phyloP scores from a whole-genome alignment of 495 filamentous ascomycete genomes.

The Aspergillus coremiiformis region DNA sequence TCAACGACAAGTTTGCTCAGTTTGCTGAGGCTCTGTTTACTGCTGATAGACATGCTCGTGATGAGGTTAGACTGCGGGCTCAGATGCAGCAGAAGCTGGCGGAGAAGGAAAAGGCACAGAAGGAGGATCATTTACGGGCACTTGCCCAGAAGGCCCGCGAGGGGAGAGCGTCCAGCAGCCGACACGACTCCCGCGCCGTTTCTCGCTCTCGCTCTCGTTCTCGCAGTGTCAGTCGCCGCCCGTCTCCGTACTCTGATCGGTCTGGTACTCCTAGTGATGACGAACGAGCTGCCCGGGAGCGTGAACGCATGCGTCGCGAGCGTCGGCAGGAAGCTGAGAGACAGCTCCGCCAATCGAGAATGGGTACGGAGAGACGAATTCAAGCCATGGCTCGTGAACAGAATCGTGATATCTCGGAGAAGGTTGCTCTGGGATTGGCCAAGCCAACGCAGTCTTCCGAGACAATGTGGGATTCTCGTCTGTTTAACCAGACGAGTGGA shows the following conservation, averaged over 20 bases:
- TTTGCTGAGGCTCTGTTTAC: slow-evolving; percentile 92
- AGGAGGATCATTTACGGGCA: slow-evolving; percentile 85
- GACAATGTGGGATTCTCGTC: slow-evolving; percentile 90
- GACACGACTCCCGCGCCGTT: slow-evolving; percentile 36
- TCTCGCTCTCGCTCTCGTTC: slow-evolving; percentile 29
- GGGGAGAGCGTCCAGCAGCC: slow-evolving; percentile 45
- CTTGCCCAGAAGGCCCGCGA: slow-evolving; percentile 89
- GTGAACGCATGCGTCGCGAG: slow-evolving; percentile 71
- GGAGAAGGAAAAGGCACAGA: slow-evolving; percentile 90
- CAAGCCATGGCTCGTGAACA: slow-evolving; percentile 92
- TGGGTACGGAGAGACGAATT: slow-evolving; percentile 86
- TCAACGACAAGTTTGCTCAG: slow-evolving; percentile 98
- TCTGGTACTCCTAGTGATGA: slow-evolving; percentile 54
- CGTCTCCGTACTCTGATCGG: slow-evolving; percentile 48
- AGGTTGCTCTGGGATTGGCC: slow-evolving; percentile 88
- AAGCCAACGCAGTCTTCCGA: slow-evolving; percentile 88
- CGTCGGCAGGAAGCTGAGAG: slow-evolving; percentile 75
- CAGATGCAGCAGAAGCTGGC: slow-evolving; percentile 95
- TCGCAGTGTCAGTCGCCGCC: slow-evolving; percentile 44
- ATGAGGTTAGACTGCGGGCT: slow-evolving; percentile 87
- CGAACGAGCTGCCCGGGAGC: slow-evolving; percentile 62
- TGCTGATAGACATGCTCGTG: slow-evolving; percentile 87
- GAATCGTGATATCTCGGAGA: slow-evolving; percentile 95
- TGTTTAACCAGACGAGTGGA: slow-evolving; percentile 91
- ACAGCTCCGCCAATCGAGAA: slow-evolving; percentile 85